Evolutionary conservation across 2,329 filamentous ascomycete species (phyloP).

Genomic region (Ustilaginoidea virens): DNA sequence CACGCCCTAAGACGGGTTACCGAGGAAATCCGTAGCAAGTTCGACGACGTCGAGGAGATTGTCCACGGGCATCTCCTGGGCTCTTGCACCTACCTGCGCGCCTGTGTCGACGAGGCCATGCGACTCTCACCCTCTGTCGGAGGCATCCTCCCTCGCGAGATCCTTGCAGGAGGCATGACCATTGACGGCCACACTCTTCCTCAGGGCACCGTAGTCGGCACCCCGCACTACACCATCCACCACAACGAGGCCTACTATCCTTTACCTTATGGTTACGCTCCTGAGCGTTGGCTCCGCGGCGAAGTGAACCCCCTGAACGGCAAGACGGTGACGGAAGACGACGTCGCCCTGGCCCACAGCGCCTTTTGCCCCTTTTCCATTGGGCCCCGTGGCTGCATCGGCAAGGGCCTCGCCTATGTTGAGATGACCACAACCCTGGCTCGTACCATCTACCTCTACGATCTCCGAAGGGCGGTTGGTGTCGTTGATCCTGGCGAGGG

Average conservation of each 20-base stretch:
- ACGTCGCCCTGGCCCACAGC: conserved; percentile 39
- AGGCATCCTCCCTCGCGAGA: conserved; percentile 43
- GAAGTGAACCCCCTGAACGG: conserved; percentile 21
- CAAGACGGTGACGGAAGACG: conserved; percentile 29
- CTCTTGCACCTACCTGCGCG: conserved; percentile 42
- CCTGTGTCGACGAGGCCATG: conserved; percentile 52
- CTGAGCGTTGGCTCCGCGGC: conserved; percentile 49
- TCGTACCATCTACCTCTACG: conserved; percentile 44
- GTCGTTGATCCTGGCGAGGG: conserved; percentile 38
- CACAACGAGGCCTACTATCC: conserved; percentile 50
- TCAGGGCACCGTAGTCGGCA: conserved; percentile 45
- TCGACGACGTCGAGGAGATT: conserved; percentile 38
- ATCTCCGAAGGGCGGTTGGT: conserved; percentile 35
- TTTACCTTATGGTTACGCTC: conserved; percentile 39
- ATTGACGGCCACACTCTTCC: conserved; percentile 40
- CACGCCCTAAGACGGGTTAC: conserved; percentile 29
- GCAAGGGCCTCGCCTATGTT: conserved; percentile 52
- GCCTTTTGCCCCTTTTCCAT: conserved; percentile 65
- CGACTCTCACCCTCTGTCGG: conserved; percentile 45
- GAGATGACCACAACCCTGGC: conserved; percentile 52
- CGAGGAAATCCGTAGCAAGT: conserved; percentile 35
- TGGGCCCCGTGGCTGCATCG: conserved; percentile 56
- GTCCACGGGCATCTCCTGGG: conserved; percentile 32
- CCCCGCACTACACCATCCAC: conserved; percentile 53
- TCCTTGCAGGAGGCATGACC: conserved; percentile 36